phyloP scores from a whole-genome alignment of 257 asterid genomes.

The Solanum chilense region DNA sequence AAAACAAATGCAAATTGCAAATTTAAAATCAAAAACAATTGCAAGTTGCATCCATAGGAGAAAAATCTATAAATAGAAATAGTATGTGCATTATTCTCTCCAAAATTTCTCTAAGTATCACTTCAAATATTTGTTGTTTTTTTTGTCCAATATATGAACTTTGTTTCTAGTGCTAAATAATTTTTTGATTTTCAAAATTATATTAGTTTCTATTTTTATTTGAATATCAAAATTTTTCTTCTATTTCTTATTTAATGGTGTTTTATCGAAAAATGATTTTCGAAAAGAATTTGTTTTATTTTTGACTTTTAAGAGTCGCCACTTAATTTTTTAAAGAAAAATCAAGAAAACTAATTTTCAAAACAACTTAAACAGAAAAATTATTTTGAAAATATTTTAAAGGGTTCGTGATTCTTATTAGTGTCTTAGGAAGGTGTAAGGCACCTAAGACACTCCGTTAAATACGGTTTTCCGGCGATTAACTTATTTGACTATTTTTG shows the following conservation, averaged over 20 bases:
- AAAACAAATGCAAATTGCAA: background rate
- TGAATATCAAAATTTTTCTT: background rate
- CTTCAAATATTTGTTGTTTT: background rate
- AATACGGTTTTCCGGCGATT: too few species aligned
- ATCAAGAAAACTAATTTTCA: too few species aligned
- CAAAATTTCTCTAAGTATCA: background rate
- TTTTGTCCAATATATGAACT: background rate
- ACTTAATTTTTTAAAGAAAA: too few species aligned
- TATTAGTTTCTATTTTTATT: background rate
- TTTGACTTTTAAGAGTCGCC: too few species aligned
- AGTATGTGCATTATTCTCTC: background rate
- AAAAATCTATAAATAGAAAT: background rate
- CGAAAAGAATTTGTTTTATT: too few species aligned
- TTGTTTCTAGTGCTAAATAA: background rate
- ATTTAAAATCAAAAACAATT: background rate
- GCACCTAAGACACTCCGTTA: too few species aligned
- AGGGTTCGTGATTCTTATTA: too few species aligned
- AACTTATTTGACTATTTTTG: too few species aligned
- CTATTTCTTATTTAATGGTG: background rate
- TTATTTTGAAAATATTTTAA: too few species aligned
- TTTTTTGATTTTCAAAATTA: background rate
- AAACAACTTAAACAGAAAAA: too few species aligned
- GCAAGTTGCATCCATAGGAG: background rate
- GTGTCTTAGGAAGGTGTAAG: too few species aligned
- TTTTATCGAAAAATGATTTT: too few species aligned